Evolutionary conservation across 1,284 basidiomycete species (phyloP), one percentile per base, ranked within the genome.

Genomic region (Fomitopsis schrenkii): DNA sequence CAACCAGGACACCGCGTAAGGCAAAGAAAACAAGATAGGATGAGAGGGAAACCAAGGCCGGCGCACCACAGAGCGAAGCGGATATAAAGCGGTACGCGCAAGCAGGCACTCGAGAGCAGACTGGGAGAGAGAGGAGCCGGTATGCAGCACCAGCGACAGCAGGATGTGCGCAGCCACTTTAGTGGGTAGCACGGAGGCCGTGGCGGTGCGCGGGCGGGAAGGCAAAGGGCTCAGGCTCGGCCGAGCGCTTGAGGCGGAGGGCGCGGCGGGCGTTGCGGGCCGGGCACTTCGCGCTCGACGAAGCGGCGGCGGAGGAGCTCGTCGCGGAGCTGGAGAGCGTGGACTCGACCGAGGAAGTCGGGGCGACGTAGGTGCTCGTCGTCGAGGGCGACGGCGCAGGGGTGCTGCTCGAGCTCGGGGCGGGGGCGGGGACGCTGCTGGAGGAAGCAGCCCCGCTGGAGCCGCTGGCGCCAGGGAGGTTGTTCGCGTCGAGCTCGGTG

Each of bases 401-500:
- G 46, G 46, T 44, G 44, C 56, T 44, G 56, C 44, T 41, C 30
- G 57, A 40, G 56, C 44, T 41, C 30, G 57, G 22, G 15, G 57
- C 28, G 8, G 57, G 48, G 19, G 57, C 26, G 26, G 40, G 10
- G n/a, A 33, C 48, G 45, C 28, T 33, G 44, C 56, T 57, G 56
- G 56, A 57, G 22, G 59, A 48, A 57, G 56, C 15, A 38, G 53
- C 38, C 22, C 12, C 9, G 38, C 8, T 40, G 14, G 38, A 8
- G 38, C 38, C 9, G 38, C 50, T 38, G 42, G 56, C 12, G 28
- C 41, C 41, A 19, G 40, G 35, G 28, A 53, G 36, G 50, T 61
- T 56, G 56, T 46, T 57, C 28, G 42, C 56, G 22, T 57, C 56
- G 38, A 52, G 35, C 22, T 48, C 44, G 26, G 58, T 59, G 46